Evolutionary conservation across 495 filamentous ascomycete species (phyloP).

Genomic region (Terfezia boudieri): DNA sequence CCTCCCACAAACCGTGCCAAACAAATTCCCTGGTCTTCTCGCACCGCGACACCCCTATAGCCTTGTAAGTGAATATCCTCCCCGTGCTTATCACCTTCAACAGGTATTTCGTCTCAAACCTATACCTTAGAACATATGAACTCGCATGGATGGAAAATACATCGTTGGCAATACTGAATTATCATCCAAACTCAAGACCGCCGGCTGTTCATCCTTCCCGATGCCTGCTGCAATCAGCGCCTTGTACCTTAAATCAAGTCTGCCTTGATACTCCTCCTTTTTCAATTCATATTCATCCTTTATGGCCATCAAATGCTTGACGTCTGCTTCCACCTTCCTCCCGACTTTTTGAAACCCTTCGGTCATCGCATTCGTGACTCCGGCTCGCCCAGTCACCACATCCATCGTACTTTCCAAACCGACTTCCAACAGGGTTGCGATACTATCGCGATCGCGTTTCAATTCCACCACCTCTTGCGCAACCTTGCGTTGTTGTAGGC

Average conservation of each 20-base stretch:
- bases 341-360: not conserved
- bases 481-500: not conserved
- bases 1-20: too few relatives aligned
- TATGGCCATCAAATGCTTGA: not conserved
- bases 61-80: too few relatives aligned
- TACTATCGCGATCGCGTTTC: not conserved
- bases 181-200: conserved; percentile 1
- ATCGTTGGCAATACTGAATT: not conserved
- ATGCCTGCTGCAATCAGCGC: not conserved
- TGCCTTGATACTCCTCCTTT: not conserved
- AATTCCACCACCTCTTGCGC: not conserved
- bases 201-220: not conserved
- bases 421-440: not conserved
- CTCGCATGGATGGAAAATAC: not conserved
- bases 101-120: too few relatives aligned
- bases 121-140: not conserved
- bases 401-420: not conserved
- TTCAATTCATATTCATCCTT: not conserved
- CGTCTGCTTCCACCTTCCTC: not conserved
- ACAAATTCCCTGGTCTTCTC: too few relatives aligned
- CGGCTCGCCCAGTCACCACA: not conserved
- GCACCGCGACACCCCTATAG: too few relatives aligned
- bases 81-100: too few relatives aligned
- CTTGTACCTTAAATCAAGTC: not conserved
- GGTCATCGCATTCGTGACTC: not conserved